Evolutionary conservation across 306 rosid genomes (phyloP), one percentile per base, ranked within the genome.

Genomic region (Medicago ruthenica): DNA sequence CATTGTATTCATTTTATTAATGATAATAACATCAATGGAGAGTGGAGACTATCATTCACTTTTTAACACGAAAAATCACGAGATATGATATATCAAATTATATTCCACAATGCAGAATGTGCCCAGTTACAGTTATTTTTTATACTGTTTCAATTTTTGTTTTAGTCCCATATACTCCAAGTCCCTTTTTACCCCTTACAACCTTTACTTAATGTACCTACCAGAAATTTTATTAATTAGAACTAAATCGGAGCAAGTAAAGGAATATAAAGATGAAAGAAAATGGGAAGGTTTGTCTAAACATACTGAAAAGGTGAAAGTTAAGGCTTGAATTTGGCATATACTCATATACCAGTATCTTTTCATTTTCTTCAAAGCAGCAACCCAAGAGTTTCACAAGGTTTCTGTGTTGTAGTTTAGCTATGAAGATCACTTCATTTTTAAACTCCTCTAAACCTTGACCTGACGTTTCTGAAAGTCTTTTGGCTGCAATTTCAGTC

Each of bases 331-430:
- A 60, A 60, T 89, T 87, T 24, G 86, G 82, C 86, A 87, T 69
- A 71, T 69, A 85, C 79, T 88, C 93, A 21, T 88, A 90, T 2
- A 88, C 78, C 9, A 85, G 87, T 44, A 87, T 45, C 76, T 84
- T 89, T 66, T 89, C 95, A 13, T 82, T 80, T 82, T 69, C 82
- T 5, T 87, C 88, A 34, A 82, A 22, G 82, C 89, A 63, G 58
- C 80, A 91, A 4, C 82, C 96, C 44, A 88, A 58, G 16, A 91
- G 90, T 82, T 82, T 84, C 2, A 89, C 90, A 41, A 91, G 89
- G 81, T 88, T 88, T 20, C 83, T 74, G 6, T 87, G 93, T 57
- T 91, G 96, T 70, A 82, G 22, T 66, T 82, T 77, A 13, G 82
- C 85, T 57, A 77, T 82, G 36, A 82, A 76, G 4, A 71, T 22